phyloP scores from a whole-genome alignment of 1,284 basidiomycete genomes.

The Porogramme epimiltina region DNA sequence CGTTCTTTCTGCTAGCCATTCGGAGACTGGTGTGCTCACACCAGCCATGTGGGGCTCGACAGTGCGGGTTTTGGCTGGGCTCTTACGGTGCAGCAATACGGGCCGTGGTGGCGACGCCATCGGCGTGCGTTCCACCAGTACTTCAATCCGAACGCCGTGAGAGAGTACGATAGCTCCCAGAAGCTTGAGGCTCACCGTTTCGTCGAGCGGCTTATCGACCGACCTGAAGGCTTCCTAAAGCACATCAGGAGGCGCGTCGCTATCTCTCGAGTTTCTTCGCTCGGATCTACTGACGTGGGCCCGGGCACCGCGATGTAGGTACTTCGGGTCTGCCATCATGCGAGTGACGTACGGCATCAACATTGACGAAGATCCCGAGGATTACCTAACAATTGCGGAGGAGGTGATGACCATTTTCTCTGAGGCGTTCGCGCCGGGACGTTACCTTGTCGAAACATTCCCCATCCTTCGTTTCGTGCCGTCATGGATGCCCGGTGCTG shows the following conservation, averaged over 20 bases:
- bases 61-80: constrained; percentile 5
- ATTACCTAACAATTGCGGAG: background rate
- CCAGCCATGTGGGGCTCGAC: too few relatives aligned
- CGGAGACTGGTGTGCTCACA: too few relatives aligned
- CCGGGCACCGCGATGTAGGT: too few relatives aligned
- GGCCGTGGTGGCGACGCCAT: constrained; percentile 7
- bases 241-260: constrained; percentile 11
- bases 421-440: background rate
- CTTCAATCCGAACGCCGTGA: constrained; percentile 5
- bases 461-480: constrained; percentile 10
- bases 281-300: too few relatives aligned
- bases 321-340: too few relatives aligned
- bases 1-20: too few relatives aligned
- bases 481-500: constrained; percentile 12
- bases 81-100: background rate
- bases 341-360: constrained; percentile 35
- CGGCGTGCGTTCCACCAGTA: constrained; percentile 12
- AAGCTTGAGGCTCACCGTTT: constrained; percentile 4
- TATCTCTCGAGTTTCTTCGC: too few relatives aligned
- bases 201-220: constrained; percentile 4
- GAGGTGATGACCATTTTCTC: constrained; percentile 2
- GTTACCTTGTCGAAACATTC: constrained; percentile 1
- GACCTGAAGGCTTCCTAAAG: constrained; percentile 5
- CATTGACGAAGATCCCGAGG: background rate
- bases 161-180: constrained; percentile 5